Evolutionary conservation across 169 alveolate genomes (phyloP), one percentile per base, ranked within the genome.

Genomic region (Plasmodium gaboni): DNA sequence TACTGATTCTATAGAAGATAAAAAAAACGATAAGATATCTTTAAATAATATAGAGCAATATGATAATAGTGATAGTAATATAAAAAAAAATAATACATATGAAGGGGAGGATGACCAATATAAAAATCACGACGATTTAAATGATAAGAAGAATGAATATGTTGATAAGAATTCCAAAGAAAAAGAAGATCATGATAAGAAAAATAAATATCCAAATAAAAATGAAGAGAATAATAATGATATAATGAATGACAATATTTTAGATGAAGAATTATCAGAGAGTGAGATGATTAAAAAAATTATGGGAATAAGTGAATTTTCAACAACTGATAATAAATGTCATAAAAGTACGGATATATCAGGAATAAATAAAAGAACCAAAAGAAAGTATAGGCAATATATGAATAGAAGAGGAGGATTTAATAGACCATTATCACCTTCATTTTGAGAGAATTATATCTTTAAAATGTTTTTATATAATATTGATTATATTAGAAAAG

Each of bases 341-440:
- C 99, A 97, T 90, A 78, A 94, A 19, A 69, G 80, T 28, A 74
- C 97, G 5, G 97, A 94, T 76, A 80, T 94, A 51, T 95, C 97
- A n/a, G 96, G 96, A 8, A 95, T 95, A 38, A 96, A 95, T 64
- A 92, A 94, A 59, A 94, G 95, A 32, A 94, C 98, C 57, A 96
- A 93, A 73, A 94, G 99, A 59, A 94, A 96, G 72, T 97, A 96
- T 88, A 88, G 99, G 44, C 99, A 97, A 87, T 97, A 97, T 87
- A 97, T 97, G 99, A 97, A 97, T 92, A 91, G 99, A 32, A 92
- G 96, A 22, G 99, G 99, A 13, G 99, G 99, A 15, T 97, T 97
- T 91, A 97, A 97, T 68, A 86, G 98, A 9, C 98, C 98, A 15
- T 93, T 96, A 1, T 96, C 98, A 24, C 98, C 98, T n/a, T 89